These are phyloP conservation scores for Tetracladium setigerum DNA, from an alignment of 495 filamentous ascomycete genomes.

Conservation along the genomic window DNA sequence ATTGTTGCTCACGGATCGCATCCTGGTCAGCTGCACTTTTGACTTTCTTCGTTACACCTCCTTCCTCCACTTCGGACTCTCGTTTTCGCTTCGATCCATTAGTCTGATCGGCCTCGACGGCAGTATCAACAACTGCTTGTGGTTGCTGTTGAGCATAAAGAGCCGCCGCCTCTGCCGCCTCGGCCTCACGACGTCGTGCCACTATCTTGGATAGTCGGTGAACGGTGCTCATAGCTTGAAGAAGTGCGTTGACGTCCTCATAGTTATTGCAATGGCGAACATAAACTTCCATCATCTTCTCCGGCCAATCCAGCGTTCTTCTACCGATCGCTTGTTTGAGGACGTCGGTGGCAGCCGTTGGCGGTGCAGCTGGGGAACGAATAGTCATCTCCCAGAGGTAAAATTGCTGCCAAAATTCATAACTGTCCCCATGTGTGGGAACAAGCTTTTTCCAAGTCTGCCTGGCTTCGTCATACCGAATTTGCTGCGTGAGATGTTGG, in stretches of 20 bases:
- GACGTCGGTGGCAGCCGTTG: conserved; percentile 61
- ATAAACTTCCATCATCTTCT: conserved; percentile 77
- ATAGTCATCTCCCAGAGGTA: conserved; percentile 80
- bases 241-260: conserved; percentile 64
- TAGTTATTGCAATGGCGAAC: conserved; percentile 82
- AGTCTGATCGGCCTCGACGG: conserved; percentile 3
- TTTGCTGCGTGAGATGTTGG: conserved; percentile 76
- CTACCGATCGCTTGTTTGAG: conserved; percentile 65
- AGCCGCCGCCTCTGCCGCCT: conserved; percentile 49
- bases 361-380: conserved; percentile 27
- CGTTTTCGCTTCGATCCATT: conserved; percentile 58
- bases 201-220: conserved; percentile 57
- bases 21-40: conserved; percentile 33
- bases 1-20: conserved; percentile 26
- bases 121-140: background rate
- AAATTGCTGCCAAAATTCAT: conserved; percentile 88
- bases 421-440: conserved; percentile 59
- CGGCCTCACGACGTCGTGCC: conserved; percentile 56
- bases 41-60: conserved; percentile 46
- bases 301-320: conserved; percentile 79
- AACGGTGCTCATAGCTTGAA: conserved; percentile 59
- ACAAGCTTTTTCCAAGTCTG: conserved; percentile 67
- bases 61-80: conserved; percentile 32
- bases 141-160: conserved; percentile 34
- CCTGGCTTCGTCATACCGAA: conserved; percentile 55